phyloP scores from a whole-genome alignment of 345 rosid species.

The Gossypium sturtianum region DNA sequence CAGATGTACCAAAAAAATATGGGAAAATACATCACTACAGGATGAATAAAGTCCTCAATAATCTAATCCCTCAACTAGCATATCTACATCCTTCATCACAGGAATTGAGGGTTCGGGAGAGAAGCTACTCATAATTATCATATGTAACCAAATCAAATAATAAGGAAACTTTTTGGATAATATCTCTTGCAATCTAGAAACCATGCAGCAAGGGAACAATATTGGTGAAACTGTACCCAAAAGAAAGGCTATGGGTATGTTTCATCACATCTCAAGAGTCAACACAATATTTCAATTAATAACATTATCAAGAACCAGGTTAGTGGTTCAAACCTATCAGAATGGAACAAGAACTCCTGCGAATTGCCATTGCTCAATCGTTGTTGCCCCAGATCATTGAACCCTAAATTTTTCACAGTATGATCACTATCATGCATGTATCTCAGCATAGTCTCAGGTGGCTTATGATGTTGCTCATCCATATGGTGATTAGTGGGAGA shows the following conservation, averaged over 20 bases:
- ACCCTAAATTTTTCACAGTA: conserved; percentile 16
- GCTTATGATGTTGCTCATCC: conserved; percentile 23
- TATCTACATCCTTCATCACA: background rate
- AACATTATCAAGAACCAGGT: conserved; percentile 1
- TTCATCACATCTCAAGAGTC: conserved; percentile 3
- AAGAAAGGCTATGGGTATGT: background rate
- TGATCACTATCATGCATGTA: conserved; percentile 17
- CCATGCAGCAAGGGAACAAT: background rate
- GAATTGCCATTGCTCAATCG: conserved; percentile 18
- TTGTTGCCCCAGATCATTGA: conserved; percentile 21
- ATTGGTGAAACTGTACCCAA: background rate
- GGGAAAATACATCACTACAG: background rate
- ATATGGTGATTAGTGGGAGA: conserved; percentile 22
- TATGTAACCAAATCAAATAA: background rate
- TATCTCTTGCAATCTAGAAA: background rate
- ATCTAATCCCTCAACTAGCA: background rate
- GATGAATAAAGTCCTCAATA: background rate
- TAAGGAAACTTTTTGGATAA: background rate
- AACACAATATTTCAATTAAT: background rate
- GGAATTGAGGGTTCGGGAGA: background rate
- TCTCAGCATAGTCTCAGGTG: conserved; percentile 22
- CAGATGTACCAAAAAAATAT: background rate
- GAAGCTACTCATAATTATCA: background rate
- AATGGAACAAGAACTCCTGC: conserved; percentile 24
- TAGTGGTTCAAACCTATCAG: conserved; percentile 29